Evolutionary conservation across 2,329 filamentous ascomycete species (phyloP).

Genomic region (Alternaria hordeiaustralica): DNA sequence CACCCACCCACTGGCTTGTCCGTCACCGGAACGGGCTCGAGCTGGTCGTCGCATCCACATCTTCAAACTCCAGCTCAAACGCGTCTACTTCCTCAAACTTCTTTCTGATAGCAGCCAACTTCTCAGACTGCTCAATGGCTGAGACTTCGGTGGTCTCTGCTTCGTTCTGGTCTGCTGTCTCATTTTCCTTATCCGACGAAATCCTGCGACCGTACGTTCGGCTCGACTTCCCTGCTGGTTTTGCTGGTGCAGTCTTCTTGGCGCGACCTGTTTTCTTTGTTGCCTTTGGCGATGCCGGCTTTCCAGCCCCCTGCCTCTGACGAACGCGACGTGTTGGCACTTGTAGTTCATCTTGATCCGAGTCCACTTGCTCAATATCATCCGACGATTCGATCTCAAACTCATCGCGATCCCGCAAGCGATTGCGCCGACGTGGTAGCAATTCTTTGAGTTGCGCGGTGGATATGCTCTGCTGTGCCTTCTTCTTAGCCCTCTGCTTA

Average conservation of each 20-base stretch:
- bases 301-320: slow-evolving; percentile 21
- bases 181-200: slow-evolving; percentile 54
- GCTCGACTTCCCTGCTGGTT: slow-evolving; percentile 29
- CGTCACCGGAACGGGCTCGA: slow-evolving; percentile 50
- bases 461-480: slow-evolving; percentile 44
- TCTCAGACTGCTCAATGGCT: slow-evolving; percentile 32
- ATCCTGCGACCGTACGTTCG: slow-evolving; percentile 45
- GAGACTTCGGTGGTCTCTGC: slow-evolving; percentile 38
- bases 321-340: slow-evolving; percentile 33
- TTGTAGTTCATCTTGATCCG: slow-evolving; percentile 53
- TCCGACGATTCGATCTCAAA: slow-evolving; percentile 52
- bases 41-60: slow-evolving; percentile 48
- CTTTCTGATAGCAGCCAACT: slow-evolving; percentile 53
- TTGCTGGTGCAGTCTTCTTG: slow-evolving; percentile 28
- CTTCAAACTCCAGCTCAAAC: slow-evolving; percentile 61
- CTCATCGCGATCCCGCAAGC: slow-evolving; percentile 41
- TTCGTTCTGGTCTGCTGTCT: slow-evolving; percentile 31
- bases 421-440: slow-evolving; percentile 51
- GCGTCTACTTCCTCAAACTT: slow-evolving; percentile 59
- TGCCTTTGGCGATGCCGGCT: slow-evolving; percentile 29
- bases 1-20: not conserved
- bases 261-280: slow-evolving; percentile 31
- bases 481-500: slow-evolving; percentile 24
- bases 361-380: slow-evolving; percentile 39
- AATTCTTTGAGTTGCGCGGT: slow-evolving; percentile 55